Conservation (phyloP, 305 asterid genomes). For the Salvia sclarea region DNA sequence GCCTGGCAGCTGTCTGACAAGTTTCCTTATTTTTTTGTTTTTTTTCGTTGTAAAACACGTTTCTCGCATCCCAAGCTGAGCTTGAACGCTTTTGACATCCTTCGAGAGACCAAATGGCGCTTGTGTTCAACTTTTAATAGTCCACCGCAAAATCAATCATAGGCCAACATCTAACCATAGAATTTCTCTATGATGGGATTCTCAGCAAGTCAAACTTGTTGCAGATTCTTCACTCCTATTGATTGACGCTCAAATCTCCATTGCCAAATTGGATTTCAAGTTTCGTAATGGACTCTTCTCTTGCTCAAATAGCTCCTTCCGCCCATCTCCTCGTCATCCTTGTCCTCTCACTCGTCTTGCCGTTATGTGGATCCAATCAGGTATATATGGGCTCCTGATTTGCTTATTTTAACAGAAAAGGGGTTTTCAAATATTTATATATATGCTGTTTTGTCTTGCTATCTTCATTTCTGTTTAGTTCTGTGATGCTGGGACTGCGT, state of each 20-base stretch:
- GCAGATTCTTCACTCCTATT: not conserved
- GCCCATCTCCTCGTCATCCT: constrained; percentile 17
- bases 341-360: constrained; percentile 35
- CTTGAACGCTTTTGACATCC: no score
- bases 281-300: constrained; percentile 27
- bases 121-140: no score
- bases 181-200: not conserved
- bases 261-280: not conserved
- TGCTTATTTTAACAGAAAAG: constrained; percentile 6
- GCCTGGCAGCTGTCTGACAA: no score
- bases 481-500: constrained; percentile 58
- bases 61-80: no score
- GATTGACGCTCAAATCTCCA: not conserved
- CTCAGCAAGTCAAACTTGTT: constrained; percentile 18
- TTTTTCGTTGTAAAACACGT: no score
- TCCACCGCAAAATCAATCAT: no score
- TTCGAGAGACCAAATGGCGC: no score
- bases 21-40: not conserved
- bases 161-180: no score
- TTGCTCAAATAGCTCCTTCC: constrained; percentile 7
- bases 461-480: constrained; percentile 39
- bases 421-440: not conserved
- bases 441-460: not conserved
- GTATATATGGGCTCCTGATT: constrained; percentile 28
- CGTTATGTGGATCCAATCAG: constrained; percentile 43